phyloP scores from a whole-genome alignment of 2,329 filamentous ascomycete species.

The Cercospora zeina region DNA sequence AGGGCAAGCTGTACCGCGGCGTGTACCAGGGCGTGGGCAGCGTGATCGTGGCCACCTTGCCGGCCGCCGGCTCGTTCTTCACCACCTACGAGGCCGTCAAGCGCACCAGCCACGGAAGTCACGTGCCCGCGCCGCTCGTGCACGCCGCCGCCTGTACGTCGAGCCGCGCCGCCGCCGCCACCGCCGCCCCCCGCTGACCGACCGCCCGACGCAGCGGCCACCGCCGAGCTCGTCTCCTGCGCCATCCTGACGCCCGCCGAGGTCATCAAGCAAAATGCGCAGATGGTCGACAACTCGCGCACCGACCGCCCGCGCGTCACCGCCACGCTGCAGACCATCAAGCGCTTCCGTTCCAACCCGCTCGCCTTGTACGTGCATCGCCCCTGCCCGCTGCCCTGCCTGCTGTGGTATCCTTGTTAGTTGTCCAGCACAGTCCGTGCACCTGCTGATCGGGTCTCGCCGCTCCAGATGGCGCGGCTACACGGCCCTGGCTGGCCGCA shows the following conservation, averaged over 20 bases:
- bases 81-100: slow-evolving; percentile 84
- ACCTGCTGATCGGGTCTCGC: too few species aligned
- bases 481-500: slow-evolving; percentile 75
- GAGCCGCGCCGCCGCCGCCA: neutral
- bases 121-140: slow-evolving; percentile 66
- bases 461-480: slow-evolving; percentile 65
- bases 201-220: slow-evolving; percentile 48
- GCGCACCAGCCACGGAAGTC: slow-evolving; percentile 46
- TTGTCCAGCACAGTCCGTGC: too few species aligned
- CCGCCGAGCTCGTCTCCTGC: slow-evolving; percentile 81
- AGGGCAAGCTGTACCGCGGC: slow-evolving; percentile 64
- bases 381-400: too few species aligned
- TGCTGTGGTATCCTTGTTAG: too few species aligned
- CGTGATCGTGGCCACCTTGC: slow-evolving; percentile 81
- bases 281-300: slow-evolving; percentile 64
- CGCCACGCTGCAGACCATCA: slow-evolving; percentile 59
- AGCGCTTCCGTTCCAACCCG: slow-evolving; percentile 57
- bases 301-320: slow-evolving; percentile 40
- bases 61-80: slow-evolving; percentile 87
- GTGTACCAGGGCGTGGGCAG: slow-evolving; percentile 86
- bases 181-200: neutral
- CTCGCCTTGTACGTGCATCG: slow-evolving; percentile 44
- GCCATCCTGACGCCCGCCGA: slow-evolving; percentile 84
- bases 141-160: slow-evolving; percentile 64
- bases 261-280: slow-evolving; percentile 90